Evolutionary conservation across 192 early-diverging fungal species (phyloP).

Genomic region (Gaertneriomyces sp.): DNA sequence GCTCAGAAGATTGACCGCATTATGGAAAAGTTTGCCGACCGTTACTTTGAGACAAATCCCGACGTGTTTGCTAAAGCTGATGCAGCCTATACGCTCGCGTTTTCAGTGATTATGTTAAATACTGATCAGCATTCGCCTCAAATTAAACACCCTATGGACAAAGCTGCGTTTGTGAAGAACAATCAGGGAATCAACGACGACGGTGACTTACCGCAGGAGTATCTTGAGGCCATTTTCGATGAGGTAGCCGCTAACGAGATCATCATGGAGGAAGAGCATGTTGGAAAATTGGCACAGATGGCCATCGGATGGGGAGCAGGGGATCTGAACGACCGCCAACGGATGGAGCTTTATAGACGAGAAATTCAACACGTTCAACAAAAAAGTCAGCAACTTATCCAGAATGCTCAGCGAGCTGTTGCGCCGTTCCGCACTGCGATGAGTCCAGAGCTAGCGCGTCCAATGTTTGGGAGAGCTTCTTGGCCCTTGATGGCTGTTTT

Average conservation of each 20-base stretch:
- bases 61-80: constrained; percentile 58
- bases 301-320: constrained; percentile 51
- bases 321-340: constrained; percentile 42
- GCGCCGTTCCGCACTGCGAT: constrained; percentile 42
- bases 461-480: constrained; percentile 54
- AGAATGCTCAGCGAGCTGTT: constrained; percentile 15
- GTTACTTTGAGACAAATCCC: constrained; percentile 61
- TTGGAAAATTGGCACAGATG: constrained; percentile 50
- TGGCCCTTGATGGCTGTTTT: constrained; percentile 60
- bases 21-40: constrained; percentile 68
- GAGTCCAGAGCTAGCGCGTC: constrained; percentile 44
- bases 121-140: constrained; percentile 56
- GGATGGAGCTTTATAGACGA: constrained; percentile 51
- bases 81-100: constrained; percentile 60
- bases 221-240: constrained; percentile 73
- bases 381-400: constrained; percentile 49
- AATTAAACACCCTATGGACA: constrained; percentile 63
- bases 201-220: constrained; percentile 67
- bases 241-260: constrained; percentile 83
- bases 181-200: constrained; percentile 87
- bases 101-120: constrained; percentile 66
- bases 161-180: constrained; percentile 55
- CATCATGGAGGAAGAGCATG: constrained; percentile 87
- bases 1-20: constrained; percentile 65
- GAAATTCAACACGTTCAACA: constrained; percentile 55